Conservation (phyloP, 2,329 filamentous ascomycete genomes). For the Aspergillus transmontanensis region DNA sequence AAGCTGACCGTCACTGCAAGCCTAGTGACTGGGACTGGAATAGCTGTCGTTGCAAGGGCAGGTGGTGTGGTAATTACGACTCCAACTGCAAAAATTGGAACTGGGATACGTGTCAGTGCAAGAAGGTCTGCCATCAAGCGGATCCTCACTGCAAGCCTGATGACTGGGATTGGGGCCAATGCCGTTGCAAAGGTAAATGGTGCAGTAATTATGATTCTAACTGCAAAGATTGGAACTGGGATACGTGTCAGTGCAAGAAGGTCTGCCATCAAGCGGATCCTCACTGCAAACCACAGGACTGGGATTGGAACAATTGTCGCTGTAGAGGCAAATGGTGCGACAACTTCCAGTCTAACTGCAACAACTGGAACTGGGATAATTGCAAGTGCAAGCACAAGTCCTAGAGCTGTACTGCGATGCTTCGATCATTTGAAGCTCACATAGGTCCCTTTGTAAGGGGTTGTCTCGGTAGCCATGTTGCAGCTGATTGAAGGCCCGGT, state of each 20-base stretch:
- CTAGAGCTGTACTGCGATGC: background rate
- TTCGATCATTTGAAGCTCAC: background rate
- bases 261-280: background rate
- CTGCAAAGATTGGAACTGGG: background rate
- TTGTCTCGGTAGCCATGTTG: background rate
- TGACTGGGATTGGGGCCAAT: background rate
- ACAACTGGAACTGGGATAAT: background rate
- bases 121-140: background rate
- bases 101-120: background rate
- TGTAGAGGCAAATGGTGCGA: background rate
- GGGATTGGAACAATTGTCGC: background rate
- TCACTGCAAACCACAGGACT: background rate
- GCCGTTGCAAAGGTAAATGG: background rate
- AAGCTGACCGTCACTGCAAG: background rate
- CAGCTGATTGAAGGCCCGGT: background rate
- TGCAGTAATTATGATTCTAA: background rate
- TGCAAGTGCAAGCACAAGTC: background rate
- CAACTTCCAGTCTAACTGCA: background rate
- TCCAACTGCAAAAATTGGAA: background rate
- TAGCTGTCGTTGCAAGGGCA: background rate
- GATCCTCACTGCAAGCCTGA: background rate
- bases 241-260: background rate
- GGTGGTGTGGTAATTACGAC: background rate
- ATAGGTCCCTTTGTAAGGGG: background rate
- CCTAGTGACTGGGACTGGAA: background rate